These are phyloP conservation scores for Aaosphaeria pasadenensis DNA, from an alignment of 2,329 filamentous ascomycete species.

Conservation along the genomic window DNA sequence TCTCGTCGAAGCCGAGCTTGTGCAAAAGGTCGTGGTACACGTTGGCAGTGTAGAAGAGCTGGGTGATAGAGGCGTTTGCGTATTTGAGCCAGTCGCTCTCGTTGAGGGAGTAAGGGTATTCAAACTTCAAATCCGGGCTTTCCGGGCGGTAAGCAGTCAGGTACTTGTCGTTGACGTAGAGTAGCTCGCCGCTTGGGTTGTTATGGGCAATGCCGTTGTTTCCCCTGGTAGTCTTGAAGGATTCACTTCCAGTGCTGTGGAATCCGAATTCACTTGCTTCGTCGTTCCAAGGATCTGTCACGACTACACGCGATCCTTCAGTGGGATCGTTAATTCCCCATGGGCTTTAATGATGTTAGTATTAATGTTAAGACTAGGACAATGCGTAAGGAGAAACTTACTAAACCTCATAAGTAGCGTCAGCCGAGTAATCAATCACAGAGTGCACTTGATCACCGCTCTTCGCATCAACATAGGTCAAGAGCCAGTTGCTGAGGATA, in stretches of 20 bases:
- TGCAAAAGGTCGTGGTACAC: slow-evolving; percentile 60
- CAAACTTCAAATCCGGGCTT: slow-evolving; percentile 44
- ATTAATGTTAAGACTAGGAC: slow-evolving; percentile 2
- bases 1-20: slow-evolving; percentile 53
- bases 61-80: slow-evolving; percentile 54
- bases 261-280: slow-evolving; percentile 53
- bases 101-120: slow-evolving; percentile 24
- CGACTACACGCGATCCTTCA: slow-evolving; percentile 44
- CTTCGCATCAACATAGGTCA: slow-evolving; percentile 55
- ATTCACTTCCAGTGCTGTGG: slow-evolving; percentile 47
- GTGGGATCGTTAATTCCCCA: slow-evolving; percentile 57
- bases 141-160: slow-evolving; percentile 52
- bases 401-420: slow-evolving; percentile 56
- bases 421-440: slow-evolving; percentile 57
- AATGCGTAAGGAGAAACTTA: slow-evolving; percentile 20
- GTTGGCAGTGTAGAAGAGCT: slow-evolving; percentile 62
- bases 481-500: slow-evolving; percentile 56
- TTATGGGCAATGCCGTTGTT: slow-evolving; percentile 59
- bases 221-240: slow-evolving; percentile 54
- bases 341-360: slow-evolving; percentile 11
- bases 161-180: slow-evolving; percentile 33
- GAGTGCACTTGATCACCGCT: slow-evolving; percentile 49
- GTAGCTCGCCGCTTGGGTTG: slow-evolving; percentile 45
- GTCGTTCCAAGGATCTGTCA: slow-evolving; percentile 50
- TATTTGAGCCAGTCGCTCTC: slow-evolving; percentile 37